Base-by-base conservation (phyloP, 805 yeast species). In the Wickerhamiella lipophila region DNA sequence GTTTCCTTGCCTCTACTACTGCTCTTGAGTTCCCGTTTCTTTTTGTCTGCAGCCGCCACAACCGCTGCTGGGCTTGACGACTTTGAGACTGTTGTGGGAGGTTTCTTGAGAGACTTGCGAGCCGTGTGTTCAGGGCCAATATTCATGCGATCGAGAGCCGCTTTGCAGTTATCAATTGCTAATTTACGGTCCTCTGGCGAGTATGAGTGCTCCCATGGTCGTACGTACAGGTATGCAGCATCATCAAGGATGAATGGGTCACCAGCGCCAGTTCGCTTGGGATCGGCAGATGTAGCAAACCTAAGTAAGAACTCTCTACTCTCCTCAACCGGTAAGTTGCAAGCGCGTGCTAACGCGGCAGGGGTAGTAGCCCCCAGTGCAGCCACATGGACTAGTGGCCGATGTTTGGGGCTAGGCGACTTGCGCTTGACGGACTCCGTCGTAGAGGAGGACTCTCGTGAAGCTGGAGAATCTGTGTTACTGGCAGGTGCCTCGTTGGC, bases 291-390 rank as follows among this genome's bases (percentile, higher is more conserved):
- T 51, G 65, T 45, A 35, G 60, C 70, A 49, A 63, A 50, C 56
- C 64, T 55, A 47, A 56, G 47, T 8, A 73, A 54, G 4, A 66
- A 56, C 0, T 57, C 42, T 11, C 56, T 55, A 8, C 66, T 57
- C 13, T 65, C 71, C 4, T 52, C 49, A 6, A 51, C 44, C 21
- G 62, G 51, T 44, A 63, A 63, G 0, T 68, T 59, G 19, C 61
- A 57, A 27, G 54, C 52, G 7, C 47, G 47, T n/a, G 40, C 41
- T 11, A 75, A 54, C 1, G 61, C 61, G 2, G 57, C 54, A 1
- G 59, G 53, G 0, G 73, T 57, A 15, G 63, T 59, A 1, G 79
- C 77, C 1, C 77, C 79, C 38, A 75, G 58, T 1, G 79, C 75
- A 32, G 75, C 55, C 22, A 70, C 58, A 52, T 72, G 72, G 19